These are phyloP conservation scores for Passalora sequoiae DNA, from an alignment of 2,329 filamentous ascomycete species.

Conservation along the genomic window DNA sequence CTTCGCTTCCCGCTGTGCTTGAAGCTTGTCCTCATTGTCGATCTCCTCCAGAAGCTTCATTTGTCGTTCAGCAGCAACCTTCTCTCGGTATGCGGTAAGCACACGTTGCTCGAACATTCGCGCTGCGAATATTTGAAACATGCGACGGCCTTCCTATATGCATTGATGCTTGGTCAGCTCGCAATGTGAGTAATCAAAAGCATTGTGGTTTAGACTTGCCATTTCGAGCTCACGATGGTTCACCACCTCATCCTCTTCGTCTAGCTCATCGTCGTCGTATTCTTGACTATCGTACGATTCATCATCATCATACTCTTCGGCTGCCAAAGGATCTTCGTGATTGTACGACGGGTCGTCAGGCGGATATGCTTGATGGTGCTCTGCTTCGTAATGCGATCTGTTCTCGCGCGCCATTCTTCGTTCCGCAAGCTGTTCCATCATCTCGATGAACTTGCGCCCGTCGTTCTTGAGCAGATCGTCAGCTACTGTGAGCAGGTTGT, in stretches of 20 bases:
- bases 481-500: slow-evolving; percentile 96
- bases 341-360: slow-evolving; percentile 47
- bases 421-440: slow-evolving; percentile 99
- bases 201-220: slow-evolving; percentile 27
- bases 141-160: slow-evolving; percentile 95
- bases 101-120: slow-evolving; percentile 99
- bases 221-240: slow-evolving; percentile 17
- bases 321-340: slow-evolving; percentile 66
- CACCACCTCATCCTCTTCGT: slow-evolving; percentile 60
- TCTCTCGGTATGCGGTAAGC: slow-evolving; percentile 93
- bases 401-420: slow-evolving; percentile 95
- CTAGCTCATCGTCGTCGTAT: slow-evolving; percentile 56
- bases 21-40: slow-evolving; percentile 72
- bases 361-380: slow-evolving; percentile 48
- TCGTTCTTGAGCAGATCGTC: slow-evolving; percentile 98
- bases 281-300: slow-evolving; percentile 59
- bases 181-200: slow-evolving; percentile 57
- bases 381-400: slow-evolving; percentile 68
- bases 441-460: slow-evolving; percentile 98
- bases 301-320: slow-evolving; percentile 76
- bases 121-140: slow-evolving; percentile 99
- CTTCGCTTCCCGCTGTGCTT: slow-evolving; percentile 79
- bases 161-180: slow-evolving; percentile 96
- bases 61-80: slow-evolving; percentile 89
- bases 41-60: slow-evolving; percentile 85